Evolutionary conservation across 768 basidiomycete species (phyloP), one percentile per base, ranked within the genome.

Genomic region (Sporobolomyces phaffii): DNA sequence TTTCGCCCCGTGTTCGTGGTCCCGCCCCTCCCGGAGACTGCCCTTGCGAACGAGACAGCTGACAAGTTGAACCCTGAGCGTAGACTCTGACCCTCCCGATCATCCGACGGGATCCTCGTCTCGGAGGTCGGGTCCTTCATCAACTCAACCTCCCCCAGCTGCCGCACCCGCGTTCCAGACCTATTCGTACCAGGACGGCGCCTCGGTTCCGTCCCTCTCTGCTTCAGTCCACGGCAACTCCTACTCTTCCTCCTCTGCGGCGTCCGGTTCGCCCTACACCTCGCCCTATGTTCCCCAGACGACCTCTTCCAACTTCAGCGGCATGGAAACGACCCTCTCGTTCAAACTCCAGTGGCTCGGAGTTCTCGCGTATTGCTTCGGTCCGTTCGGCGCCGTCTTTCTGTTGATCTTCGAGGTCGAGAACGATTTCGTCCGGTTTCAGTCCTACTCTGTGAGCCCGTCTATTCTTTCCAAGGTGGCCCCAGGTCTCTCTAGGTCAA

Each of bases 371-470:
- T 70, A 65, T 13, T 34, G 31, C 1, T 26, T 69, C 20, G 69
- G 69, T 7, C 64, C 69, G 51, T 47, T 70, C 28, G 69, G 69
- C 2, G 69, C 69, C 4, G 60, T 57, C 18, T 26, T 34, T 13
- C 17, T 62, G 14, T n/a, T 70, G 15, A 31, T 70, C 9, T 43
- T 52, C n/a, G 69, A 70, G 61, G 47, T 62, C 5, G 64, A 70
- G 61, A 62, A 62, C n/a, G 69, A 70, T n/a, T 70, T 40, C 26
- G 61, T 70, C 5, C 15, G 69, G 18, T 70, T 57, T n/a, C 69
- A 70, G 8, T 41, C 50, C 24, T 65, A 52, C 44, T 54, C 56
- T 47, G 69, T 70, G 29, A 44, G 69, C 40, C 10, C 33, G 2
- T 3, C 22, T 1, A 4, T 11, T 22, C 5, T 41, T 15, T 18